Evolutionary conservation across 768 basidiomycete genomes (phyloP).

Genomic region (Pleurotus salmoneostramineus): DNA sequence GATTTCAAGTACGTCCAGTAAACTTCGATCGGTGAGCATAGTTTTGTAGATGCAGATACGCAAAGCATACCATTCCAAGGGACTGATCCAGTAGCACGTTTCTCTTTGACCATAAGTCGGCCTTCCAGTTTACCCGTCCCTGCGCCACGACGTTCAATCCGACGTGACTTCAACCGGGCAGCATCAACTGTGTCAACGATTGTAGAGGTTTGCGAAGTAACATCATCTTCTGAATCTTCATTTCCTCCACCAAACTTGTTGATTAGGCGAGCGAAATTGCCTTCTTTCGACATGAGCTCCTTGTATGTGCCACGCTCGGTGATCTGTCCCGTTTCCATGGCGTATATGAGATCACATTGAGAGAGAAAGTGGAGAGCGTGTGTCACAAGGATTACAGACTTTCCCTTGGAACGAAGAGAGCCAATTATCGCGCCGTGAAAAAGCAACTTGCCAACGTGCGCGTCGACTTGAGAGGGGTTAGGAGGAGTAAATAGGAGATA

Average conservation of each 20-base stretch:
- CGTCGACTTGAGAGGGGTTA: slow-evolving; percentile 45
- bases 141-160: slow-evolving; percentile 27
- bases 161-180: slow-evolving; percentile 26
- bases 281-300: slow-evolving; percentile 43
- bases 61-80: slow-evolving; percentile 35
- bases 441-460: slow-evolving; percentile 68
- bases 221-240: slow-evolving; percentile 26
- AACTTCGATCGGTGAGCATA: slow-evolving; percentile 30
- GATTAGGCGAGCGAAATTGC: slow-evolving; percentile 55
- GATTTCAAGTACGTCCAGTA: slow-evolving; percentile 58
- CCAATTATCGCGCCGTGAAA: slow-evolving; percentile 63
- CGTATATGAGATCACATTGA: slow-evolving; percentile 81
- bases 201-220: slow-evolving; percentile 11
- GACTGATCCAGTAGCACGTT: slow-evolving; percentile 61
- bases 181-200: slow-evolving; percentile 17
- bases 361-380: slow-evolving; percentile 90
- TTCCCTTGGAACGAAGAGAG: slow-evolving; percentile 35
- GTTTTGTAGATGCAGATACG: not conserved
- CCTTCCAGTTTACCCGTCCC: slow-evolving; percentile 67
- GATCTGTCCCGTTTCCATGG: slow-evolving; percentile 70
- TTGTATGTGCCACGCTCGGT: slow-evolving; percentile 70
- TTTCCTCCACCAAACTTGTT: slow-evolving; percentile 57
- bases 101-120: slow-evolving; percentile 61
- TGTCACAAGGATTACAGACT: slow-evolving; percentile 86
- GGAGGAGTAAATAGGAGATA: slow-evolving; percentile 10